phyloP scores from a whole-genome alignment of 345 rosid species.

The Citrus sp. region DNA sequence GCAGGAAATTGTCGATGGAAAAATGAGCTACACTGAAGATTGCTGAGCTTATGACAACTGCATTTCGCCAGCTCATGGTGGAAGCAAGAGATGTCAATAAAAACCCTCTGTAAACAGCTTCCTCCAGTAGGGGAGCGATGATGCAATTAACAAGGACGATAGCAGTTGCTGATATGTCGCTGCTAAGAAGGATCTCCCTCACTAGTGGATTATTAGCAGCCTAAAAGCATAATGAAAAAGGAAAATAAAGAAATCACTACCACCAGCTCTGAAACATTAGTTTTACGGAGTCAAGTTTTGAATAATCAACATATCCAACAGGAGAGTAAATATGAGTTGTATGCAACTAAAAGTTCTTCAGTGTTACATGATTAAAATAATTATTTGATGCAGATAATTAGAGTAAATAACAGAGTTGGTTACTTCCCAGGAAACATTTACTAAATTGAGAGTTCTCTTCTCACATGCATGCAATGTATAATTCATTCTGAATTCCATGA shows the following conservation, averaged over 20 bases:
- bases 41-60: constrained; percentile 55
- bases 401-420: not conserved
- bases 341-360: not conserved
- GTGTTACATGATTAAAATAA: no score
- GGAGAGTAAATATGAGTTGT: not conserved
- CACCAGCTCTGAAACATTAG: not conserved
- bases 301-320: not conserved
- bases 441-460: not conserved
- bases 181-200: constrained; percentile 59
- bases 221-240: constrained; percentile 23
- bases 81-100: constrained; percentile 59
- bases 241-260: not conserved
- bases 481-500: not conserved
- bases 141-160: constrained; percentile 56
- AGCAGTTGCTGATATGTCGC: constrained; percentile 46
- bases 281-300: not conserved
- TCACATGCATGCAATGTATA: not conserved
- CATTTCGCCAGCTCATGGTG: constrained; percentile 55
- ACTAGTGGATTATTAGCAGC: constrained; percentile 42
- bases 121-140: constrained; percentile 69
- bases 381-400: not conserved
- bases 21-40: constrained; percentile 80
- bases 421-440: not conserved
- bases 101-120: constrained; percentile 77
- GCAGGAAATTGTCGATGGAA: constrained; percentile 57